Conservation (phyloP, 2,329 filamentous ascomycete genomes). For the Fonsecaea erecta region DNA sequence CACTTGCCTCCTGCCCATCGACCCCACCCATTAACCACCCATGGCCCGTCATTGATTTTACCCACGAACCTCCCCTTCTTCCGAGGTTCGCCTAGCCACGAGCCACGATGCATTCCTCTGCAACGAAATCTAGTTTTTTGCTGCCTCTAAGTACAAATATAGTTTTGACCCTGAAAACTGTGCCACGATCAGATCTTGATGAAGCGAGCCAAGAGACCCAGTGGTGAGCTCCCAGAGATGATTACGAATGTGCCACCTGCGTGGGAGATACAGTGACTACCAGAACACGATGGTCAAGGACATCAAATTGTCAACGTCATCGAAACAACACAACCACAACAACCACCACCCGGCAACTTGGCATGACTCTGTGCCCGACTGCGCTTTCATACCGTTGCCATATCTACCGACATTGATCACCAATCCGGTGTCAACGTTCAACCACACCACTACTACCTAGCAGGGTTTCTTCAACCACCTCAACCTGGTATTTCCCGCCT, state of each 20-base stretch:
- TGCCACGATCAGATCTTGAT: conserved; percentile 18
- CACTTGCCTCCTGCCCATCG: background rate
- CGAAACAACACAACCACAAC: background rate
- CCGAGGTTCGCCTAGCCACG: conserved; percentile 24
- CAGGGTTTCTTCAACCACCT: conserved; percentile 5
- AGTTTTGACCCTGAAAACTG: conserved; percentile 4
- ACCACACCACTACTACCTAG: conserved; percentile 3
- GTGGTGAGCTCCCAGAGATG: background rate
- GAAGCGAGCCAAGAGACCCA: background rate
- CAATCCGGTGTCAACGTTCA: conserved; percentile 5
- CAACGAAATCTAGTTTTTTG: conserved; percentile 17
- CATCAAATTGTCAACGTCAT: conserved; percentile 10
- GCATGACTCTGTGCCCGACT: background rate
- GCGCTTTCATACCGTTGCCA: background rate
- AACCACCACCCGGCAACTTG: no score
- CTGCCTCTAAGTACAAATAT: background rate
- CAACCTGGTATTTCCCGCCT: conserved; percentile 8
- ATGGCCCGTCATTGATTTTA: background rate
- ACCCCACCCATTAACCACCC: conserved; percentile 2
- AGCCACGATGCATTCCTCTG: background rate
- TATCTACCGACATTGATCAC: background rate
- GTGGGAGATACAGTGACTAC: background rate
- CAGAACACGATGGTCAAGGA: conserved; percentile 1
- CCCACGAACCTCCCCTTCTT: conserved; percentile 7
- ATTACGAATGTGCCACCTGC: conserved; percentile 1